phyloP scores from a whole-genome alignment of 2,329 filamentous ascomycete genomes.

The Colletotrichum trifolii region DNA sequence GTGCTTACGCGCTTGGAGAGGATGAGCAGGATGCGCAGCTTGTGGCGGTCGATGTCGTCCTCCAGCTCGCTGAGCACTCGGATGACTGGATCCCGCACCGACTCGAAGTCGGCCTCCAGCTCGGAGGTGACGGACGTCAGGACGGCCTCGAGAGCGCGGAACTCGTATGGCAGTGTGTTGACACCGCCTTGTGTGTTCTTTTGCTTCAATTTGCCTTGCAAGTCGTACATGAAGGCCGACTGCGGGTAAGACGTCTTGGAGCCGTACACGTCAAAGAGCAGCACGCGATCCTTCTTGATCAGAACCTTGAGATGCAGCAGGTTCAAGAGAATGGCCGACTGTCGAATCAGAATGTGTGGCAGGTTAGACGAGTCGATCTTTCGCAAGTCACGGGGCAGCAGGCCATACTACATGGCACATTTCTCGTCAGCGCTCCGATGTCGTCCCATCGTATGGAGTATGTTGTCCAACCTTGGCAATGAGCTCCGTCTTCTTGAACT shows the following conservation, averaged over 20 bases:
- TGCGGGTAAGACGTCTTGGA: conserved; percentile 95
- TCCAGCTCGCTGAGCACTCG: conserved; percentile 89
- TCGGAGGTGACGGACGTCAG: conserved; percentile 93
- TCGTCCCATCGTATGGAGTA: neutral
- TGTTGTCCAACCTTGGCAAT: conserved; percentile 80
- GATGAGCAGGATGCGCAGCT: conserved; percentile 88
- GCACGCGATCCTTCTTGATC: conserved; percentile 92
- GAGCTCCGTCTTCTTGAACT: conserved; percentile 97
- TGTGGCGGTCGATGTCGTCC: conserved; percentile 96
- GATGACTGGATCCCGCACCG: conserved; percentile 91
- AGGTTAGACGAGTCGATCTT: conserved; percentile 98
- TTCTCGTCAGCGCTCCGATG: conserved; percentile 2
- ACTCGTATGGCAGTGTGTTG: conserved; percentile 87
- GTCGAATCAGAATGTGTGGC: conserved; percentile 93
- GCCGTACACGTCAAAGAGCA: conserved; percentile 96
- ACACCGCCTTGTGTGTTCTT: conserved; percentile 69
- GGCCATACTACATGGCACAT: conserved; percentile 74
- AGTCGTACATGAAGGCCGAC: conserved; percentile 96
- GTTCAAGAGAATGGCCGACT: conserved; percentile 93
- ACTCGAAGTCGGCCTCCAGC: conserved; percentile 93
- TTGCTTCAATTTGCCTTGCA: conserved; percentile 91
- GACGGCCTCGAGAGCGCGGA: conserved; percentile 93
- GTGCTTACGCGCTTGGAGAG: conserved; percentile 95
- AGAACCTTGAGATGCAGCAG: conserved; percentile 95
- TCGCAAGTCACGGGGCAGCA: conserved; percentile 91